phyloP scores from a whole-genome alignment of 148 eudicot genomes.

The Rhododendron simsii region DNA sequence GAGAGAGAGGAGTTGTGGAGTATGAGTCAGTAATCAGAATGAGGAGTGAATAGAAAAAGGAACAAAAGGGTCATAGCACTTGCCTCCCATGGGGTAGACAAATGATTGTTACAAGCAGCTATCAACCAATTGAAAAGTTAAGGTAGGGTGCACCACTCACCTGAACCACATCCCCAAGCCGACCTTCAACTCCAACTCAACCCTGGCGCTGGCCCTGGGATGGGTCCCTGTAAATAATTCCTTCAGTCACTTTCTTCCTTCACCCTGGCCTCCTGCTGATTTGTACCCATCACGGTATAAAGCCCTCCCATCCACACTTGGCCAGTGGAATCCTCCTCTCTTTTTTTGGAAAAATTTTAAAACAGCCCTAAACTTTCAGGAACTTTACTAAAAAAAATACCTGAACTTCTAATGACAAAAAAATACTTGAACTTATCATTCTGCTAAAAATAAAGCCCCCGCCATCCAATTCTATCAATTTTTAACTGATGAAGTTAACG shows the following conservation, averaged over 20 bases:
- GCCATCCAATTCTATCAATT: no score
- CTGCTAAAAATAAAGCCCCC: no score
- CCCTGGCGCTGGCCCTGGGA: slow-evolving; percentile 10
- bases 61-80: not conserved
- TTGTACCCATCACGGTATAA: not conserved
- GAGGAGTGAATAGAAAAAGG: not conserved
- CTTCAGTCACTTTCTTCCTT: not conserved
- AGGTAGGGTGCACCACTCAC: slow-evolving; percentile 2
- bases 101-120: not conserved
- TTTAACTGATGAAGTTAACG: no score
- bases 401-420: no score
- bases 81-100: slow-evolving; percentile 6
- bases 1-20: slow-evolving; percentile 4
- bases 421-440: no score
- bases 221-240: not conserved
- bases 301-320: not conserved
- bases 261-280: not conserved
- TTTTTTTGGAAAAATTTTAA: no score
- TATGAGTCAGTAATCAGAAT: slow-evolving; percentile 5
- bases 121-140: not conserved
- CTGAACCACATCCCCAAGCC: not conserved
- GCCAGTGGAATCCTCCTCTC: not conserved
- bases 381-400: no score
- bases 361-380: no score
- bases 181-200: slow-evolving; percentile 5